Evolutionary conservation across 2,329 filamentous ascomycete genomes (phyloP).

Genomic region (Exophiala phaeomuriformis): DNA sequence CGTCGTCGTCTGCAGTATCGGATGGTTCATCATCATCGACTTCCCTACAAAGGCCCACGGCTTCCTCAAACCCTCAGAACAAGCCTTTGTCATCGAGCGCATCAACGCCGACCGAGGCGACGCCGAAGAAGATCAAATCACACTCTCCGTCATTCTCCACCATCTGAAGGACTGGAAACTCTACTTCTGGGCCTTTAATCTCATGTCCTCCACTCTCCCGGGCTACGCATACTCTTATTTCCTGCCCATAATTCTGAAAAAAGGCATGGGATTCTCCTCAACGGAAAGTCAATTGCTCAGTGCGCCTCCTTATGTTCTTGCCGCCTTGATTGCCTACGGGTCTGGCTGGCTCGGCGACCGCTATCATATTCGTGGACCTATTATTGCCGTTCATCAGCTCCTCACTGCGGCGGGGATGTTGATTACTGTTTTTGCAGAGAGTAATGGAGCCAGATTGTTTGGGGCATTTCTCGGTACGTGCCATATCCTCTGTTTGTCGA

Average conservation of each 20-base stretch:
- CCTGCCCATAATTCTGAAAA: constrained; percentile 34
- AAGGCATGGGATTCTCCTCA: constrained; percentile 33
- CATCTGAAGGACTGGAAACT: constrained; percentile 25
- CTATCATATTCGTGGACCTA: constrained; percentile 17
- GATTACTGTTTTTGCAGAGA: constrained; percentile 17
- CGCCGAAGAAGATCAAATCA: constrained; percentile 42
- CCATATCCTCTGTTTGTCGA: background rate
- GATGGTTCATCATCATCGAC: constrained; percentile 33
- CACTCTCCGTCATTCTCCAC: constrained; percentile 29
- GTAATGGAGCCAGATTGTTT: constrained; percentile 14
- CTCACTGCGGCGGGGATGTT: constrained; percentile 15
- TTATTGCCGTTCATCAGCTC: constrained; percentile 18
- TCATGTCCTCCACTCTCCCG: background rate
- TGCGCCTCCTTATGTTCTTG: constrained; percentile 32
- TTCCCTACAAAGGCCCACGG: constrained; percentile 31
- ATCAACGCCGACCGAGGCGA: constrained; percentile 49
- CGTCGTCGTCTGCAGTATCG: constrained; percentile 21
- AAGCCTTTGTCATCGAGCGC: constrained; percentile 33
- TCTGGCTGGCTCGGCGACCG: constrained; percentile 24
- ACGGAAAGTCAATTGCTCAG: constrained; percentile 31
- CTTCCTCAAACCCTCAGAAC: constrained; percentile 27
- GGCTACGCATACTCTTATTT: constrained; percentile 39
- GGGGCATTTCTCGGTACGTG: background rate
- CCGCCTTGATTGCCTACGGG: constrained; percentile 31
- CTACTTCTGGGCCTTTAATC: background rate